Percentiles rank a stretch among this genome's conserved stretches.
These are phyloP conservation scores for Nasturtium officinale DNA, from an alignment of 345 rosid genomes.

Conservation along the genomic window DNA sequence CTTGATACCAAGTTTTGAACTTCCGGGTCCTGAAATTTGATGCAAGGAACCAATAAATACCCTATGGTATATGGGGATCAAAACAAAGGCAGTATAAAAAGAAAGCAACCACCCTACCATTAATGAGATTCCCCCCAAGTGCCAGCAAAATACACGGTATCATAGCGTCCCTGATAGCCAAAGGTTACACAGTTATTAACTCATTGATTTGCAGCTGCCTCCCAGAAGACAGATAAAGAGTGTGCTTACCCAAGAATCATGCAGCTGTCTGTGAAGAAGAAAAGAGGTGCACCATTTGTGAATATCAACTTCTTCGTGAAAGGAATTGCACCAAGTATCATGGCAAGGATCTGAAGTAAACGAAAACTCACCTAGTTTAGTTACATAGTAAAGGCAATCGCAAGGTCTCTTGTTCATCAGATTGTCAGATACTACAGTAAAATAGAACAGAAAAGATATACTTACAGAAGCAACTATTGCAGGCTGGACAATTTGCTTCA, in stretches of 20 bases:
- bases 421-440: neutral
- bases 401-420: slow-evolving; percentile 9
- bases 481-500: slow-evolving; percentile 93
- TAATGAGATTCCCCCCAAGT: slow-evolving; percentile 93
- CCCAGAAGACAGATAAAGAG: slow-evolving; percentile 4
- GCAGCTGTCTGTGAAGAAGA: slow-evolving; percentile 97
- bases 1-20: slow-evolving; percentile 88
- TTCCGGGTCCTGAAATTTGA: slow-evolving; percentile 85
- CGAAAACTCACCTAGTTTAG: slow-evolving; percentile 11
- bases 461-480: slow-evolving; percentile 96
- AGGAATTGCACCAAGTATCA: slow-evolving; percentile 78
- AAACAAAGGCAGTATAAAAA: slow-evolving; percentile 1
- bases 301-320: slow-evolving; percentile 76
- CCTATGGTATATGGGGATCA: neutral
- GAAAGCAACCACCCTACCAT: slow-evolving; percentile 56
- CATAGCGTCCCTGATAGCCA: slow-evolving; percentile 84
- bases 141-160: slow-evolving; percentile 95
- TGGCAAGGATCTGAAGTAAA: slow-evolving; percentile 79
- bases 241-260: slow-evolving; percentile 86
- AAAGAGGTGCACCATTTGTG: slow-evolving; percentile 84
- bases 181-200: slow-evolving; percentile 18
- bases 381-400: slow-evolving; percentile 25
- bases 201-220: neutral
- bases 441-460: slow-evolving; percentile 26
- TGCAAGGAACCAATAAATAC: slow-evolving; percentile 16